These are phyloP conservation scores for Acacia pycnantha DNA, from an alignment of 331 rosid genomes.

Conservation along the genomic window DNA sequence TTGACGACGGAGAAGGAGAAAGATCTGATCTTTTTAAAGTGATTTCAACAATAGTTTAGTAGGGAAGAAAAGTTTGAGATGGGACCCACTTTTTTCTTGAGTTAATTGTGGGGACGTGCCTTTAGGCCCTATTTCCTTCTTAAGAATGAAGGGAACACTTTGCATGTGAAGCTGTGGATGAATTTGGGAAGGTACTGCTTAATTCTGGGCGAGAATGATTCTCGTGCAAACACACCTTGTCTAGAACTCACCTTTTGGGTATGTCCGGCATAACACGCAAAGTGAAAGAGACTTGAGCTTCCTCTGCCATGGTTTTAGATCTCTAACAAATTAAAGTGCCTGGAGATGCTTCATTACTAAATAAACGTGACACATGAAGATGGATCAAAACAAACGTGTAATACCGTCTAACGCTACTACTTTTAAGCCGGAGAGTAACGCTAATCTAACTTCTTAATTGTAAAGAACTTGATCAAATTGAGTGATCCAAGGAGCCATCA, in stretches of 20 bases:
- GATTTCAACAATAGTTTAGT: neutral
- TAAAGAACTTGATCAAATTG: neutral
- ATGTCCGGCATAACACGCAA: neutral
- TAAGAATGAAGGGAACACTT: neutral
- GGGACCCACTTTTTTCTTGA: neutral
- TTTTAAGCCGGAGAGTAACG: neutral
- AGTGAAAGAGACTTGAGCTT: neutral
- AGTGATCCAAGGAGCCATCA: neutral
- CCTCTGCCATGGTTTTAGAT: neutral
- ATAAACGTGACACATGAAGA: neutral
- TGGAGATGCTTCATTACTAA: neutral
- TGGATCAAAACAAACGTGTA: neutral
- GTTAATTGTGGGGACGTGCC: neutral
- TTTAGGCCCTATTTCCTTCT: neutral
- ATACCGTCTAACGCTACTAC: neutral
- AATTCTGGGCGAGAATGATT: neutral
- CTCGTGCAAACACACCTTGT: neutral
- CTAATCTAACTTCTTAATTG: neutral
- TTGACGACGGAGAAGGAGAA: neutral
- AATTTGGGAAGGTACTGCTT: neutral
- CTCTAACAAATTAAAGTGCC: neutral
- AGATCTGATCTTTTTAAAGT: neutral
- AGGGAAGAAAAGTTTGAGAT: neutral
- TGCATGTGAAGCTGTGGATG: neutral
- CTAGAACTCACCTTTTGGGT: neutral